Evolutionary conservation across 345 rosid genomes (phyloP).

Genomic region (Eucalyptus erythrocorys): DNA sequence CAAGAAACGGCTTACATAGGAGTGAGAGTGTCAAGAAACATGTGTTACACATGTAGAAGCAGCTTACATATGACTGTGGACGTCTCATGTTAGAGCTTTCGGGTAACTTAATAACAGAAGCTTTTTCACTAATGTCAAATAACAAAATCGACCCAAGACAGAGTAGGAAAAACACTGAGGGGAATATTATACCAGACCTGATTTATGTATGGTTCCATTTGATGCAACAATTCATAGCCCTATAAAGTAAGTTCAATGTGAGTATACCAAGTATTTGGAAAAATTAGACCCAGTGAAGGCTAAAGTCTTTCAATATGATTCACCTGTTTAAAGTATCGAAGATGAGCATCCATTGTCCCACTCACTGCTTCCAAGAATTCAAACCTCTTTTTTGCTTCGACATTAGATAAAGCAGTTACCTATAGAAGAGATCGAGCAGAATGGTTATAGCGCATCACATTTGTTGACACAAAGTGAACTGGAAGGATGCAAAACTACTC

Average conservation of each 20-base stretch:
- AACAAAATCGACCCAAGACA: neutral
- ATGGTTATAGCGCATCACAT: neutral
- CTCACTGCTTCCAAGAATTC: constrained; percentile 97
- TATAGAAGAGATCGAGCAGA: constrained; percentile 8
- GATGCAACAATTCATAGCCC: constrained; percentile 97
- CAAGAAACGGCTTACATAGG: neutral
- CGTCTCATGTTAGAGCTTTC: neutral
- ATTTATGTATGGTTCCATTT: constrained; percentile 96
- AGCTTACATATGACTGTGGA: neutral
- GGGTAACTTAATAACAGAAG: neutral
- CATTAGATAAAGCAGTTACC: constrained; percentile 91
- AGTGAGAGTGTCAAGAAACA: neutral
- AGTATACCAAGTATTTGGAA: neutral
- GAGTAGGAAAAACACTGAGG: neutral
- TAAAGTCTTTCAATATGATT: neutral
- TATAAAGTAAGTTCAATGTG: constrained; percentile 2
- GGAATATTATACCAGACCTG: constrained; percentile 38
- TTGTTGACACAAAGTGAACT: neutral
- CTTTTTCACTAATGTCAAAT: neutral
- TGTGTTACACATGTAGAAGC: neutral
- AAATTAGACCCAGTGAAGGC: neutral
- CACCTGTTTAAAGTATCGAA: constrained; percentile 94
- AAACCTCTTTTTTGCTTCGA: constrained; percentile 95
- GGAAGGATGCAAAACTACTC: neutral
- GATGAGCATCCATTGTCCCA: constrained; percentile 99